phyloP scores from a whole-genome alignment of 306 rosid species.

The Sicyos baderoa region DNA sequence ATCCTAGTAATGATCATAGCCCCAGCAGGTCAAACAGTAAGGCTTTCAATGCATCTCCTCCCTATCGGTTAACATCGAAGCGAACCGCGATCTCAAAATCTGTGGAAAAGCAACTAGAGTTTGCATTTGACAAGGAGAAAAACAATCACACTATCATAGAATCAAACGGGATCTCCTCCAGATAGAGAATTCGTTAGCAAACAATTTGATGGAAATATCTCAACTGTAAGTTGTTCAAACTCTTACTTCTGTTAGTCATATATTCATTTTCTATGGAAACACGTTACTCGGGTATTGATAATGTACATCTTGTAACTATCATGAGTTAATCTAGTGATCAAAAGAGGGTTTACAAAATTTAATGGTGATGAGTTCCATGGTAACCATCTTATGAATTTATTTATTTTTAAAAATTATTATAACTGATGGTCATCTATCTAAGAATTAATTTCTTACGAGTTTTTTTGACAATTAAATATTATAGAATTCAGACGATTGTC shows the following conservation, averaged over 20 bases:
- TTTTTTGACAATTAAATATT: too few relatives aligned
- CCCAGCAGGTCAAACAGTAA: slow-evolving; percentile 36
- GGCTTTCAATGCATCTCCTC: slow-evolving; percentile 88
- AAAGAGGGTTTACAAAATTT: too few relatives aligned
- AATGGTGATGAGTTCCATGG: too few relatives aligned
- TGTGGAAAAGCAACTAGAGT: slow-evolving; percentile 87
- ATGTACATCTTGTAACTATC: too few relatives aligned
- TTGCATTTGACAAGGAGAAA: slow-evolving; percentile 41
- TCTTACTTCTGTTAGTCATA: not conserved
- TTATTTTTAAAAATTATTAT: too few relatives aligned
- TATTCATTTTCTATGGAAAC: not conserved
- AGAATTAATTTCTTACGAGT: too few relatives aligned
- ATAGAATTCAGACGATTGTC: too few relatives aligned
- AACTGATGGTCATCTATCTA: too few relatives aligned
- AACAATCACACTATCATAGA: slow-evolving; percentile 8
- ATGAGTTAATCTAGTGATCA: too few relatives aligned
- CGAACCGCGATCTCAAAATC: slow-evolving; percentile 71
- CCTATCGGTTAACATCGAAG: slow-evolving; percentile 74
- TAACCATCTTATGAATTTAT: too few relatives aligned
- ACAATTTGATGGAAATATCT: not conserved
- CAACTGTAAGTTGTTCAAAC: slow-evolving; percentile 3
- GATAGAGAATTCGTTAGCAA: slow-evolving; percentile 4
- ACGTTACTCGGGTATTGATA: not conserved
- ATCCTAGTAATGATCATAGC: slow-evolving; percentile 40
- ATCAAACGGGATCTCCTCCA: slow-evolving; percentile 11